Evolutionary conservation across 2,329 filamentous ascomycete genomes (phyloP).

Genomic region (Macrophomina tecta): DNA sequence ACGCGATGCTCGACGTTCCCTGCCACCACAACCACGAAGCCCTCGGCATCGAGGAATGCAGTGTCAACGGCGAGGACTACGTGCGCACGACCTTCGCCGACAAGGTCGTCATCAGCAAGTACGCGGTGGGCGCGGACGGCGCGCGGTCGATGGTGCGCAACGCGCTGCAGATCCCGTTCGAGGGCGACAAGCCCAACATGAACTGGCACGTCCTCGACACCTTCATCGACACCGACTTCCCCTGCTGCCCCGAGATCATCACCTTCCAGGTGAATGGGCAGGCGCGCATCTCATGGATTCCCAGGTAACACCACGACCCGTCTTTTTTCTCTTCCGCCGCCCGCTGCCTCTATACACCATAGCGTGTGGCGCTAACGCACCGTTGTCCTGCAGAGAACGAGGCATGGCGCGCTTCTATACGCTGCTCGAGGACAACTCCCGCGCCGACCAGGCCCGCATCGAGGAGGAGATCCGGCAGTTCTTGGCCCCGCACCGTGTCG

Average conservation of each 20-base stretch:
- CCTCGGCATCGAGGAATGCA: slow-evolving; percentile 22
- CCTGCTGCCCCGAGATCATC: slow-evolving; percentile 54
- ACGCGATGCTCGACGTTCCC: slow-evolving; percentile 40
- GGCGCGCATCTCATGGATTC: slow-evolving; percentile 57
- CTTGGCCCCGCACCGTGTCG: slow-evolving; percentile 51
- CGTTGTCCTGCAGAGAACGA: slow-evolving; percentile 40
- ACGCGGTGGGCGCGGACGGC: slow-evolving; percentile 33
- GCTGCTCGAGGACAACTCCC: slow-evolving; percentile 53
- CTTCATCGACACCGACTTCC: slow-evolving; percentile 58
- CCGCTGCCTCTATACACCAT: neutral
- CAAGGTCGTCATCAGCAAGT: slow-evolving; percentile 30
- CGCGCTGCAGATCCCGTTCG: slow-evolving; percentile 48
- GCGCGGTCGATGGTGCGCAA: slow-evolving; percentile 32
- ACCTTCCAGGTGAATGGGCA: slow-evolving; percentile 55
- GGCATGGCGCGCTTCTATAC: slow-evolving; percentile 57
- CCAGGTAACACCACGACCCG: slow-evolving; percentile 35
- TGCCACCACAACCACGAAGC: slow-evolving; percentile 43
- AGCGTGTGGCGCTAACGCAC: too few relatives aligned
- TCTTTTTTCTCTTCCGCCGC: too few relatives aligned
- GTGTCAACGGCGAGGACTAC: slow-evolving; percentile 24
- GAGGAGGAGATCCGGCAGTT: slow-evolving; percentile 47
- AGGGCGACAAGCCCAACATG: slow-evolving; percentile 58
- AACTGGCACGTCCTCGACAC: slow-evolving; percentile 57
- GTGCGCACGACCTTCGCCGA: slow-evolving; percentile 23
- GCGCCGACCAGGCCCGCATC: slow-evolving; percentile 45